Conservation (phyloP, 2,329 filamentous ascomycete genomes). For the Penicillium sp. region DNA sequence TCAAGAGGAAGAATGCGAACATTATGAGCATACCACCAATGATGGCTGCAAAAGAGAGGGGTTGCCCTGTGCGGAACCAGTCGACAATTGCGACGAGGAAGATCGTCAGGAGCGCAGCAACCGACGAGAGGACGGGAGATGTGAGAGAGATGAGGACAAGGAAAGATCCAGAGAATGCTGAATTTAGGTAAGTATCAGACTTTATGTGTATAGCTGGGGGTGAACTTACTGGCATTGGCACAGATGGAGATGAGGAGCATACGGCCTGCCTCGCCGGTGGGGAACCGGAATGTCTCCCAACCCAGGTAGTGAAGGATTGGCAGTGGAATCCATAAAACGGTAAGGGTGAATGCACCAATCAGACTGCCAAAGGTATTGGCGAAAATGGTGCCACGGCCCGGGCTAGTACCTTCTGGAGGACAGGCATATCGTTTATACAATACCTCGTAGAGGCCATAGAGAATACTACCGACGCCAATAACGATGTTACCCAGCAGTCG, state of each 20-base stretch:
- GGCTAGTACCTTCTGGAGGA: conserved; percentile 81
- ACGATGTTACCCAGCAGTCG: conserved; percentile 83
- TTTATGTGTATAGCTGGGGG: background rate
- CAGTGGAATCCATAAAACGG: conserved; percentile 87
- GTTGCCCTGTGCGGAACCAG: conserved; percentile 78
- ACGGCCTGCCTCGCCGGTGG: conserved; percentile 73
- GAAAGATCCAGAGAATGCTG: conserved; percentile 85
- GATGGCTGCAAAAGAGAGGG: conserved; percentile 72
- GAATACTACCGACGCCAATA: conserved; percentile 84
- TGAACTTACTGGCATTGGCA: conserved; percentile 71
- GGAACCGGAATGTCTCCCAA: conserved; percentile 80
- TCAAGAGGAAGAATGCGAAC: conserved; percentile 79
- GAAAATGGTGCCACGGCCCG: conserved; percentile 91
- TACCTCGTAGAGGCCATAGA: conserved; percentile 97
- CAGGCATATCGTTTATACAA: conserved; percentile 93
- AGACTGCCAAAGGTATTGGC: conserved; percentile 88
- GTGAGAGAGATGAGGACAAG: conserved; percentile 90
- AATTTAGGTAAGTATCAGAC: conserved; percentile 6
- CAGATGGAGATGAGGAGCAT: conserved; percentile 78
- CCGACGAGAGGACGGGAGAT: conserved; percentile 85
- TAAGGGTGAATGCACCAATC: conserved; percentile 82
- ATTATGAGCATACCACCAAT: conserved; percentile 85
- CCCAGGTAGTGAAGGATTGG: conserved; percentile 78
- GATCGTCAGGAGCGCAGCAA: conserved; percentile 91
- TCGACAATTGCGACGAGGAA: conserved; percentile 94